Evolutionary conservation across 1,139 yeast genomes (phyloP), one percentile per base, ranked within the genome.

Genomic region (Saccharomyces uvarum): DNA sequence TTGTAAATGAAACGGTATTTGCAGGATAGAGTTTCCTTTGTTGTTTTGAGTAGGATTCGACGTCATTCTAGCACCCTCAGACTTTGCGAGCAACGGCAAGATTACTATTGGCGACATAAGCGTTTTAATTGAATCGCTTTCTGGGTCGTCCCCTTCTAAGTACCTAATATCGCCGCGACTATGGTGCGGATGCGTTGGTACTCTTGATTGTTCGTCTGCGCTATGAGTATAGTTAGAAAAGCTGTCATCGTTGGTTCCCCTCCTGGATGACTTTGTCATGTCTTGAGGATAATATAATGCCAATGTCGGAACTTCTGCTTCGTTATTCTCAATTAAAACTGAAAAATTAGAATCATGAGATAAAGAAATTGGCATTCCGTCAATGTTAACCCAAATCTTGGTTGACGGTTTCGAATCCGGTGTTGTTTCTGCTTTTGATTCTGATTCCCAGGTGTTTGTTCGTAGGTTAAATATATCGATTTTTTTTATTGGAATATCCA

Each of bases 381-480:
- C 62, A n/a, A 66, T 55, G 50, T 62, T 63, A 11, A 57, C 48
- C 9, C 49, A 49, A 6, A 61, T 51, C 11, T 52, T 56, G 29
- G 48, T 19, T 6, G 47, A 14, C 26, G 13, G 41, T 19, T 6
- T 14, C 6, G 27, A 46, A 49, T 38, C 47, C 13, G 21, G 28
- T 44, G 26, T 55, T 13, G 56, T 57, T n/a, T 44, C 26, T 7
- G 42, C 21, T 13, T 51, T 38, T 21, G 53, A 16, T 29, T 68
- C 66, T 2, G 75, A 73, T 41, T 80, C 76, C 71, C 81, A 82
- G 53, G 67, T 63, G 33, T 69, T 72, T 19, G 76, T 77, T 1
- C 77, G 77, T 52, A 84, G 62, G 63, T 85, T 88, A 62, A 73
- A 84, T 2, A 82, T 70, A 33, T 77, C 77, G 47, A 83, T 74